Percentiles rank a stretch among this genome's conserved stretches.
Evolutionary conservation across 768 basidiomycete genomes (phyloP).

Genomic region (Lepiota venenata): DNA sequence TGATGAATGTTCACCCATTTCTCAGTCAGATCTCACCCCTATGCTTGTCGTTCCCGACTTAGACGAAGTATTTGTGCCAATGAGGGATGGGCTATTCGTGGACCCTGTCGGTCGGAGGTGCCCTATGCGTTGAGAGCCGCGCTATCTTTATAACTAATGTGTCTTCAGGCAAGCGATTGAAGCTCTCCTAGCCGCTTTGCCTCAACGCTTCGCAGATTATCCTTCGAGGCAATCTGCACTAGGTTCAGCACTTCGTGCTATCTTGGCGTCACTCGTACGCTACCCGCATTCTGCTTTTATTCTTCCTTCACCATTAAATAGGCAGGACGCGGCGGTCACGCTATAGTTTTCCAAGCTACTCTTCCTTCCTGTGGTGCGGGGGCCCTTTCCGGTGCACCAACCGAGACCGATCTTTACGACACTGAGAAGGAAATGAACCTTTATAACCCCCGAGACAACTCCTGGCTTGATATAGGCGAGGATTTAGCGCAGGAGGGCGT

Average conservation of each 20-base stretch:
- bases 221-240: constrained; percentile 57
- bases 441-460: constrained; percentile 73
- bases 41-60: constrained; percentile 87
- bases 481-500: constrained; percentile 89
- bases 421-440: constrained; percentile 84
- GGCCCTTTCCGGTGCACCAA: constrained; percentile 49
- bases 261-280: constrained; percentile 70
- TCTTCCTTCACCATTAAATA: constrained; percentile 18
- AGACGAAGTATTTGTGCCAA: constrained; percentile 88
- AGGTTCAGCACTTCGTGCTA: constrained; percentile 72
- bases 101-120: constrained; percentile 71
- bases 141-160: background rate
- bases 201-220: constrained; percentile 53
- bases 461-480: constrained; percentile 83
- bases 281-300: background rate
- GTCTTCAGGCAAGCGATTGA: constrained; percentile 56
- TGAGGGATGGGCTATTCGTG: constrained; percentile 71
- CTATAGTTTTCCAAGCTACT: constrained; percentile 66
- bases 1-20: constrained; percentile 21
- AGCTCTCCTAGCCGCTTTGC: constrained; percentile 60
- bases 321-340: constrained; percentile 75
- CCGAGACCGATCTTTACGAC: constrained; percentile 69
- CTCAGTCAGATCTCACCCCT: constrained; percentile 47
- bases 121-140: constrained; percentile 18
- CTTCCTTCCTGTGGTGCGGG: constrained; percentile 73